Evolutionary conservation across 257 asterid genomes (phyloP), one percentile per base, ranked within the genome.

Genomic region (Solanum clarkiae): DNA sequence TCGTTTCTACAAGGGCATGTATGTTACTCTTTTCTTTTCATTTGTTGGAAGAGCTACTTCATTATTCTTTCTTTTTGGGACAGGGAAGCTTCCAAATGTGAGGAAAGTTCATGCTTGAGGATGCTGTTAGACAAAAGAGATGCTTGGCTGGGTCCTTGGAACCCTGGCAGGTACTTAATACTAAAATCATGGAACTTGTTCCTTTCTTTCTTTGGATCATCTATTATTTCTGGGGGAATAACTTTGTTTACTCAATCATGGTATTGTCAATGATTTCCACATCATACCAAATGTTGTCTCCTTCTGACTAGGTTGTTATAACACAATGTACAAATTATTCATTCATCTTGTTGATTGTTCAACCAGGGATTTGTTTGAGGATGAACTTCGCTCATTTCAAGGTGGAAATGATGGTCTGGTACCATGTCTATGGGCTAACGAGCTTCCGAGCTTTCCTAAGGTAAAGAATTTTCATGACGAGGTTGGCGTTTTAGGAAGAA

Each of bases 61-160:
- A 83, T 86, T 82, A 82, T 55, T 75, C 66, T 26, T 90, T 85
- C 83, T 75, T 59, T 70, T 70, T 77, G 83, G 82, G 79, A 89
- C 93, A 97, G 99, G 93, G 98, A 97, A 90, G 91, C 98, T 87
- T 90, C 94, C 20, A 91, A 87, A 91, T 93, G 92, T 47, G 97
- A 92, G 91, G 98, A 94, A 92, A 95, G 99, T 90, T 95, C 99
- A 84, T 95, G 97, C 91, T 90, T 97, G 90, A 89, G 94, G 92
- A 86, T 88, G 94, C 91, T 97, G 91, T 90, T 97, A 88, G 96
- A 97, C 94, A 97, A 93, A 90, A 93, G 99, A 90, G 99, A 97
- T 81, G 97, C 99, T 49, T 95, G 98, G 94, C 90, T 97, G 88
- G 99, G 99, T 86, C 99, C 99, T 87, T 97, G 99, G 99, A 93